A percentile compares a stretch with the other conserved stretches of the same genome.
Conservation (phyloP, 306 rosid species). For the Erythrophleum fordii region DNA sequence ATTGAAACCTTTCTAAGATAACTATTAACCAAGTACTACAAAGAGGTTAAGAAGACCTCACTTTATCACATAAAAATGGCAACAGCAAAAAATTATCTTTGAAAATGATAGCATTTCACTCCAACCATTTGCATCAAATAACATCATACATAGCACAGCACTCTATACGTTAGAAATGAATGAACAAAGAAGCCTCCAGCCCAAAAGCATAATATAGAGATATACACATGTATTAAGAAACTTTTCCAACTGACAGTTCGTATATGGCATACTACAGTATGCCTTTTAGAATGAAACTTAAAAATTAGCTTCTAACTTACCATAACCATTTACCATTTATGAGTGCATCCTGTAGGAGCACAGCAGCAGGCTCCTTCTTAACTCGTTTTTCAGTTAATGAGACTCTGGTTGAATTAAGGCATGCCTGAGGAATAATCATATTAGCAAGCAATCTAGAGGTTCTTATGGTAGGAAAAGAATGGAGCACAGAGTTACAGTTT, state of each 20-base stretch:
- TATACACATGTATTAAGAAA: background rate
- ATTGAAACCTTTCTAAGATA: background rate
- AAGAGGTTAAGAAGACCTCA: background rate
- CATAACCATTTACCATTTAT: constrained; percentile 92
- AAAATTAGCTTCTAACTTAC: constrained; percentile 56
- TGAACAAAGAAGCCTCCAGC: constrained; percentile 18
- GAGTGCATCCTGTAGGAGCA: constrained; percentile 77
- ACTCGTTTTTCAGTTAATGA: constrained; percentile 73
- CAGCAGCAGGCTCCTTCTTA: constrained; percentile 79
- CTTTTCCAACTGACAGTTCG: background rate
- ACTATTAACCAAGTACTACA: background rate
- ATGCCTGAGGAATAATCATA: constrained; percentile 65
- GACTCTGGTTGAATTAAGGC: constrained; percentile 62
- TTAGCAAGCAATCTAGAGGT: constrained; percentile 37
- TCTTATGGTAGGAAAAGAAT: background rate
- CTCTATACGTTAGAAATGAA: constrained; percentile 20
- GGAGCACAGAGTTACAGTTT: constrained; percentile 17
- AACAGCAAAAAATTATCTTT: background rate
- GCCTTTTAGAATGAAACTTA: background rate
- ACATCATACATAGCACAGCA: background rate
- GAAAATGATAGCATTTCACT: background rate
- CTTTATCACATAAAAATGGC: background rate
- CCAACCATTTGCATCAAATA: constrained; percentile 6
- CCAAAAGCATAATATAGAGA: background rate
- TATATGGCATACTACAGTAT: constrained; percentile 34